Base-by-base conservation (phyloP, 352 stramenopile genomes). In the Elongisporangium prolatum region DNA sequence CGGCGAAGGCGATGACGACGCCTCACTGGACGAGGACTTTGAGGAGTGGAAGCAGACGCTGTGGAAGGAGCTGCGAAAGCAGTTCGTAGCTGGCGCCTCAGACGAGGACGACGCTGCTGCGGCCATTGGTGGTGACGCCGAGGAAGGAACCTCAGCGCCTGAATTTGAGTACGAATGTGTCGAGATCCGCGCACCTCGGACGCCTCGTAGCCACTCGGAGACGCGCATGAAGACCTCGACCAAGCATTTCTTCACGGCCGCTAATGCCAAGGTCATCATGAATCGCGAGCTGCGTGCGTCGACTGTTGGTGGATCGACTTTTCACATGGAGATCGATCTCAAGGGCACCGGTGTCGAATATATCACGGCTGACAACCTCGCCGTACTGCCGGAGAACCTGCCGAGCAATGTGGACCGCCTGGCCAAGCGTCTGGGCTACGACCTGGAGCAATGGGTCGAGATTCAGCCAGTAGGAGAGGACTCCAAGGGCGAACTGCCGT, bases 1-100 rank as follows among this genome's bases (percentile, higher is more conserved):
- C 54, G 96, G 96, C 47, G 79, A 98, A 61, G 97, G 97, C 16
- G 97, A 99, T 67, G 97, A 99, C 67, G 94, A 99, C 69, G 84
- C 90, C 49, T 88, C 93, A 64, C 71, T 99, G 44, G 95, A 99
- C 56, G 80, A 92, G 20, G 86, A 95, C 54, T 90, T 96, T 64
- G 87, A 97, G 70, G 94, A 96, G 21, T 98, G 98, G 81, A 99
- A 98, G 68, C 95, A 98, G 65, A 77, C 69, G 2, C 52, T 93
- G 21, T 99, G 97, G 97, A 82, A 78, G 51, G 65, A 68, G 21
- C 57, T 93, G 51, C 71, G 79, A 48, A 75, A 74, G 59, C 77
- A 86, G 61, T 89, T 90, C 57, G 62, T 89, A n/a, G 20, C 68
- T 4, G 69, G 61, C 10, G 66, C 65, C 0, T 65, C 50, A 0